Evolutionary conservation across 495 filamentous ascomycete genomes (phyloP).

Genomic region (Aspergillus coremiiformis): DNA sequence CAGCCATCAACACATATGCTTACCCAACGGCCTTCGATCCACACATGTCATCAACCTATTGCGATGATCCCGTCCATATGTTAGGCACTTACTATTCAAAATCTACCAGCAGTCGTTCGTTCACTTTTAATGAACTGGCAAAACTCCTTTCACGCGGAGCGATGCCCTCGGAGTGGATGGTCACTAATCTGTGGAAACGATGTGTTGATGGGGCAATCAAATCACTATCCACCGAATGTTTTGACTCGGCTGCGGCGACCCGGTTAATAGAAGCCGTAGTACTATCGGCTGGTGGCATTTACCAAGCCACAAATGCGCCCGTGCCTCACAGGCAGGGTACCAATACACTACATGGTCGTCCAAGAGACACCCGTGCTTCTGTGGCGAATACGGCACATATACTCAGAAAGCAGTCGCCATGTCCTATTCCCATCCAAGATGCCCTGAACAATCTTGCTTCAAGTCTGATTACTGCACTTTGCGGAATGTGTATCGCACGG

Average conservation of each 20-base stretch:
- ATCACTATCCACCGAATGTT: slow-evolving; percentile 35
- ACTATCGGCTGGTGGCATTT: slow-evolving; percentile 24
- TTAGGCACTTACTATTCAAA: slow-evolving; percentile 26
- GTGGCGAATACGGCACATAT: slow-evolving; percentile 1
- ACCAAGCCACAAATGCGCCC: background rate
- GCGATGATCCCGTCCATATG: slow-evolving; percentile 25
- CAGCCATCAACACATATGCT: slow-evolving; percentile 19
- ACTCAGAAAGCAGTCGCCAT: slow-evolving; percentile 11
- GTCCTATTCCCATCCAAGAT: slow-evolving; percentile 37
- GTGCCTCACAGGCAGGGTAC: background rate
- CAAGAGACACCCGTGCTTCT: slow-evolving; percentile 16
- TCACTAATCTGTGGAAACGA: slow-evolving; percentile 34
- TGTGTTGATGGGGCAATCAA: slow-evolving; percentile 38
- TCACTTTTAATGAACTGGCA: slow-evolving; percentile 33
- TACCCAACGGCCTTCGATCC: slow-evolving; percentile 30
- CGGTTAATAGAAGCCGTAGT: slow-evolving; percentile 36
- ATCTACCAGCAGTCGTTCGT: slow-evolving; percentile 21
- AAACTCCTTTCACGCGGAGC: slow-evolving; percentile 31
- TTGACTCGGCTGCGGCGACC: slow-evolving; percentile 29
- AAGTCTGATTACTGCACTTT: slow-evolving; percentile 37
- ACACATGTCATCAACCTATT: slow-evolving; percentile 3
- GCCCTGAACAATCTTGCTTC: slow-evolving; percentile 37
- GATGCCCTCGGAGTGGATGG: slow-evolving; percentile 45
- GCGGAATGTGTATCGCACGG: slow-evolving; percentile 38
- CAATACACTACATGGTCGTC: background rate